Evolutionary conservation across 2,329 filamentous ascomycete genomes (phyloP).

Genomic region (Helicocarpus griseus): DNA sequence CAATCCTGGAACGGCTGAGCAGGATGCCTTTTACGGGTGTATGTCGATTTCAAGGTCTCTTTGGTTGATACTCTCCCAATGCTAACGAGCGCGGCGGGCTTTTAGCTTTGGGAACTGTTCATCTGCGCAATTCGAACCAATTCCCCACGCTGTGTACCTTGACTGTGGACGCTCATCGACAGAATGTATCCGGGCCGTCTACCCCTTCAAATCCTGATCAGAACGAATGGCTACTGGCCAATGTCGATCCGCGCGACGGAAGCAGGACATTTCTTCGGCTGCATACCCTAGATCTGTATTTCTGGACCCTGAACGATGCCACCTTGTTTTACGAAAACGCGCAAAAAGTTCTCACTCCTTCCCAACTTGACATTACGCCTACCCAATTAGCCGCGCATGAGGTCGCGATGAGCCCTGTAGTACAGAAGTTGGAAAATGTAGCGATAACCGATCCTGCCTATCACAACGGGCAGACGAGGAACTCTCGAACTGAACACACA

Average conservation of each 20-base stretch:
- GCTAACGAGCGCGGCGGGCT: not conserved
- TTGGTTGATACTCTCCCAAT: not conserved
- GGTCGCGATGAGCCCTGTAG: constrained; percentile 47
- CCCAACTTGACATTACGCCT: constrained; percentile 43
- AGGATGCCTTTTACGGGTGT: constrained; percentile 56
- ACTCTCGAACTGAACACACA: constrained; percentile 25
- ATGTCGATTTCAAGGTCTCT: constrained; percentile 15
- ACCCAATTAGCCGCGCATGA: constrained; percentile 27
- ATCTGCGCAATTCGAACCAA: constrained; percentile 47
- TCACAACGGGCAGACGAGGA: constrained; percentile 33
- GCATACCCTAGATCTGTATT: constrained; percentile 54
- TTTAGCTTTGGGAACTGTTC: constrained; percentile 42
- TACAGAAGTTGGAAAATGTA: constrained; percentile 53
- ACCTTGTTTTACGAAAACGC: constrained; percentile 42
- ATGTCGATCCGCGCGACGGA: constrained; percentile 42
- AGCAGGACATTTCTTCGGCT: constrained; percentile 44
- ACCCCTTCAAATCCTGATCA: constrained; percentile 20
- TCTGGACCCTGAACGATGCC: constrained; percentile 53
- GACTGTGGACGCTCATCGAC: constrained; percentile 38
- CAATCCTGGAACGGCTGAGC: constrained; percentile 51
- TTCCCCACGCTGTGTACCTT: constrained; percentile 53
- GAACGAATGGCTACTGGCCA: constrained; percentile 49
- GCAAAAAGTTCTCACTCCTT: constrained; percentile 24
- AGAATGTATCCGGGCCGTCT: constrained; percentile 17
- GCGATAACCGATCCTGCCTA: constrained; percentile 47